phyloP scores from a whole-genome alignment of 2,329 filamentous ascomycete genomes.

The Colletotrichum agaves region DNA sequence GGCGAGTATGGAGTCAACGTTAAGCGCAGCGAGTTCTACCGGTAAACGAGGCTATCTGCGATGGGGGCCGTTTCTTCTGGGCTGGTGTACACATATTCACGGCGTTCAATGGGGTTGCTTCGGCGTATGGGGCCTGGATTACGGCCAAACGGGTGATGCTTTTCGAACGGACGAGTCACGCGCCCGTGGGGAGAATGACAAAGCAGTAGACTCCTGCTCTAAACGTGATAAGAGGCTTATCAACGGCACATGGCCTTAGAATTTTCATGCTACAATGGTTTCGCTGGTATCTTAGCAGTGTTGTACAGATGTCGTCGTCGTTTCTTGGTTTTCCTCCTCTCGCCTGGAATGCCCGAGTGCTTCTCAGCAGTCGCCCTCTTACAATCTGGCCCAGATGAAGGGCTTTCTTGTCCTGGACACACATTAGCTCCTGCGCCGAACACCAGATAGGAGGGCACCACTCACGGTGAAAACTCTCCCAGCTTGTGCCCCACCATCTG shows the following conservation, averaged over 20 bases:
- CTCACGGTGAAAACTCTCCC: slow-evolving; percentile 90
- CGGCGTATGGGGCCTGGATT: slow-evolving; percentile 30
- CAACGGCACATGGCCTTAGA: slow-evolving; percentile 21
- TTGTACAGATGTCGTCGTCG: slow-evolving; percentile 27
- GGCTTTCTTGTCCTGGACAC: slow-evolving; percentile 64
- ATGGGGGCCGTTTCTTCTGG: slow-evolving; percentile 14
- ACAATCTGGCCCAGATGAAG: slow-evolving; percentile 58
- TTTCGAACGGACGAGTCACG: not conserved
- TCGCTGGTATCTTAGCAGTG: slow-evolving; percentile 36
- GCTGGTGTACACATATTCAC: slow-evolving; percentile 26
- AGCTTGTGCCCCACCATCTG: slow-evolving; percentile 97
- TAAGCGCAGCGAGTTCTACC: slow-evolving; percentile 96
- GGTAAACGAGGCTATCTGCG: slow-evolving; percentile 55
- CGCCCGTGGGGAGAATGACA: not conserved
- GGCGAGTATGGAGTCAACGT: slow-evolving; percentile 98
- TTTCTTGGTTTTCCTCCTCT: slow-evolving; percentile 15
- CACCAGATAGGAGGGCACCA: slow-evolving; percentile 42
- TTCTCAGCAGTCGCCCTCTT: slow-evolving; percentile 1
- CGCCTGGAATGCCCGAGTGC: not conserved
- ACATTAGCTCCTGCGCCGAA: slow-evolving; percentile 1
- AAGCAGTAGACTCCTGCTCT: not conserved
- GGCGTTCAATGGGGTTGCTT: slow-evolving; percentile 26
- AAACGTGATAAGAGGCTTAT: slow-evolving; percentile 19
- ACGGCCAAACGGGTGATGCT: slow-evolving; percentile 5
- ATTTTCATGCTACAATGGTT: slow-evolving; percentile 24